Evolutionary conservation across 495 filamentous ascomycete genomes (phyloP).

Genomic region (Arthonia radiata): DNA sequence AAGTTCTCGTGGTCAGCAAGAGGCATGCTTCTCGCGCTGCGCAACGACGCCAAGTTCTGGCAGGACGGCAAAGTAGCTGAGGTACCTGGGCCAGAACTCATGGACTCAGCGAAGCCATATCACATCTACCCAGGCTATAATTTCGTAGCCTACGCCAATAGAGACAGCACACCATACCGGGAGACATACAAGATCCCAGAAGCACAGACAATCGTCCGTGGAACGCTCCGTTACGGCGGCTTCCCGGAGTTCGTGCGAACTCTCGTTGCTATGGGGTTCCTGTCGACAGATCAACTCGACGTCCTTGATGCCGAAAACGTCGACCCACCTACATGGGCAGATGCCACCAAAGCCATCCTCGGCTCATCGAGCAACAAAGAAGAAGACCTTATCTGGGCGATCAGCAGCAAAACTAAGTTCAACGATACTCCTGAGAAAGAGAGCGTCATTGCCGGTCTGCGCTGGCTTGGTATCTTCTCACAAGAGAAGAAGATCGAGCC

Average conservation of each 20-base stretch:
- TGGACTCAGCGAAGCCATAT: conserved; percentile 77
- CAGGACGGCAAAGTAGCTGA: conserved; percentile 41
- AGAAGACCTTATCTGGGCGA: conserved; percentile 30
- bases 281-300: conserved; percentile 36
- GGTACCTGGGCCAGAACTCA: conserved; percentile 39
- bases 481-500: conserved; percentile 46
- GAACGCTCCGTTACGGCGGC: conserved; percentile 62
- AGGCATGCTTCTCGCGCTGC: conserved; percentile 64
- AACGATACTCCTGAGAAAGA: conserved; percentile 42
- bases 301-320: conserved; percentile 24
- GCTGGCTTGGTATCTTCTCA: conserved; percentile 77
- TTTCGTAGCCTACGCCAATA: conserved; percentile 84
- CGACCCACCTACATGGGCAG: conserved; percentile 48
- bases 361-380: conserved; percentile 26
- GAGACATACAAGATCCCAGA: conserved; percentile 85
- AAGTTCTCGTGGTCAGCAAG: conserved; percentile 28
- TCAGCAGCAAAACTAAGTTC: conserved; percentile 54
- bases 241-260: conserved; percentile 72
- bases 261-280: conserved; percentile 69
- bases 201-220: conserved; percentile 40
- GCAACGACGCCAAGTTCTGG: conserved; percentile 69
- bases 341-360: conserved; percentile 51
- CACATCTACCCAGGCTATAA: conserved; percentile 68
- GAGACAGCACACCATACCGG: conserved; percentile 65
- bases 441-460: conserved; percentile 50